Evolutionary conservation across 78 protist genomes (phyloP).

Genomic region (Monosiga brevicollis): DNA sequence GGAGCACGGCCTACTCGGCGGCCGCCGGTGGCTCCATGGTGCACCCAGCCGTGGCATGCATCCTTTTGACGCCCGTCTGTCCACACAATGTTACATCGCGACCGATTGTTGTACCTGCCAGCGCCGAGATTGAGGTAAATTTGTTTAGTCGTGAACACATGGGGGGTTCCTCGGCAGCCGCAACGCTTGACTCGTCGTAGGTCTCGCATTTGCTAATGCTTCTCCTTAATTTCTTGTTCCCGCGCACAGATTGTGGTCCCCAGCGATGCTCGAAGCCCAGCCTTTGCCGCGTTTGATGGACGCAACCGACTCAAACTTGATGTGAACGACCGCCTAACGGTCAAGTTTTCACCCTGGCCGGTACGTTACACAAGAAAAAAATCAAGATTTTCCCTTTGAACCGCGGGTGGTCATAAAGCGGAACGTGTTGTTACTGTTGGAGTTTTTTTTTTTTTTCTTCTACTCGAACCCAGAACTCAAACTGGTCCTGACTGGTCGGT

Average conservation of each 20-base stretch:
- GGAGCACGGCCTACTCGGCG: too few relatives aligned
- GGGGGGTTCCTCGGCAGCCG: not conserved
- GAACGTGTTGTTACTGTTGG: too few relatives aligned
- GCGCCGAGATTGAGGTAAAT: not conserved
- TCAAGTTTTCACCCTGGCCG: not conserved
- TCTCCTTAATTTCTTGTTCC: not conserved
- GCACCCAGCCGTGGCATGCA: conserved; percentile 70
- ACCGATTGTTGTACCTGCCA: conserved; percentile 63
- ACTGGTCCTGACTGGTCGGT: not conserved
- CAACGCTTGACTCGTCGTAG: not conserved
- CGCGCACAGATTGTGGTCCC: not conserved
- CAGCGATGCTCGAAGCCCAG: not conserved
- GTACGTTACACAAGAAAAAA: too few relatives aligned
- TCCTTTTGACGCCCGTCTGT: conserved; percentile 83
- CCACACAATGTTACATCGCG: conserved; percentile 82
- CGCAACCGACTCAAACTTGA: not conserved
- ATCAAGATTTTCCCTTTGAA: too few relatives aligned
- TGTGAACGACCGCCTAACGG: not conserved
- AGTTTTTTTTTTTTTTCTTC: too few relatives aligned
- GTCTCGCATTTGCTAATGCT: not conserved
- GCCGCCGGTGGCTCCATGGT: conserved; percentile 82
- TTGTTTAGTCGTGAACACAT: not conserved
- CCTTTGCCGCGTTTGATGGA: not conserved
- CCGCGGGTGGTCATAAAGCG: too few relatives aligned
- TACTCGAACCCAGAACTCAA: not conserved